phyloP scores from a whole-genome alignment of 2,329 filamentous ascomycete species.

The Thyridium curvatum region DNA sequence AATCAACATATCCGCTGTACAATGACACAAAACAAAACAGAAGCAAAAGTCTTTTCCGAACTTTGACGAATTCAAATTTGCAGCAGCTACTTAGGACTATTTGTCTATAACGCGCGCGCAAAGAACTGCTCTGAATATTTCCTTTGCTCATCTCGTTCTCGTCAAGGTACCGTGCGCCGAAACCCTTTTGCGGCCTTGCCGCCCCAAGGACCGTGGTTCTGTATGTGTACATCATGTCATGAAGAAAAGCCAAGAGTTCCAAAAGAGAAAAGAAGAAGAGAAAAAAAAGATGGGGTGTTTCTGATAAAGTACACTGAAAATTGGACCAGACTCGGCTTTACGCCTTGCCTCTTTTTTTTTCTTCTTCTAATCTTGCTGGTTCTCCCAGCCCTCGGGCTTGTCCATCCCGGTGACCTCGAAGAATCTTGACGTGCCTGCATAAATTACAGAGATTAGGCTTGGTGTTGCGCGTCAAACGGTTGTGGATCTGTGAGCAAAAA shows the following conservation, averaged over 20 bases:
- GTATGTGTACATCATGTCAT: too few species aligned
- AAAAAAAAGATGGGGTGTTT: not conserved
- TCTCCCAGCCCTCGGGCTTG: constrained; percentile 82
- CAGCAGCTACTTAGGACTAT: constrained; percentile 1
- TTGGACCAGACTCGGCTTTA: constrained; percentile 5
- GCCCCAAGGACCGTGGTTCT: not conserved
- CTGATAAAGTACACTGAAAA: constrained; percentile 4
- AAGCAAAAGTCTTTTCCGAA: too few species aligned
- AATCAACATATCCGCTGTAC: not conserved
- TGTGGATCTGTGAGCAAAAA: too few species aligned
- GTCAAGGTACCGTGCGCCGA: not conserved
- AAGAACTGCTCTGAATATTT: not conserved
- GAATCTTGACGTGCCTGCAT: constrained; percentile 71
- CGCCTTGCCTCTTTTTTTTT: not conserved
- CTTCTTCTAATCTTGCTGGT: constrained; percentile 48
- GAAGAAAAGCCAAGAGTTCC: too few species aligned
- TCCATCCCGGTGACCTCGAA: constrained; percentile 75
- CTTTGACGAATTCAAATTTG: not conserved
- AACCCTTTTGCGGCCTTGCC: not conserved
- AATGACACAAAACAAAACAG: not conserved
- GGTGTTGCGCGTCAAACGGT: too few species aligned
- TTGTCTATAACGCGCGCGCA: not conserved
- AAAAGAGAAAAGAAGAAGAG: constrained; percentile 1
- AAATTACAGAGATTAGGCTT: not conserved
- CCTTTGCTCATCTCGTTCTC: too few species aligned